Conservation (phyloP, 148 eudicot genomes). For the Beta vulgaris region DNA sequence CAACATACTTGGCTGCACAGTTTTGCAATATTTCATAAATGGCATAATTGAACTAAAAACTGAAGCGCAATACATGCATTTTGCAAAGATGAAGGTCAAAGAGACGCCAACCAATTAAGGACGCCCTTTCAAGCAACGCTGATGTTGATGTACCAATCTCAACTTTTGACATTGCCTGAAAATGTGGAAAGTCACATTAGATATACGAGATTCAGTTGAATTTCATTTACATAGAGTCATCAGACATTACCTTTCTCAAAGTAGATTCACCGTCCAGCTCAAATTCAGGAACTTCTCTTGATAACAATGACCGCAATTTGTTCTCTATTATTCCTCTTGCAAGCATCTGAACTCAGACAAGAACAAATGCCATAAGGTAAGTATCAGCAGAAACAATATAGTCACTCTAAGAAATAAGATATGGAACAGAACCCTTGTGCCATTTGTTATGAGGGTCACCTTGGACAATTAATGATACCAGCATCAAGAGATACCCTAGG, state of each 20-base stretch:
- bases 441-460: not conserved
- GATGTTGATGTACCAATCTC: constrained; percentile 66
- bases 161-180: constrained; percentile 72
- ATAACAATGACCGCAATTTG: constrained; percentile 56
- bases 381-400: not conserved
- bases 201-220: not conserved
- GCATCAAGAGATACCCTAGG: not conserved
- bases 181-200: constrained; percentile 13
- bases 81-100: constrained; percentile 2
- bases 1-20: constrained; percentile 69
- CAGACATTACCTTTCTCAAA: constrained; percentile 51
- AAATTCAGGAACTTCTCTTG: constrained; percentile 52
- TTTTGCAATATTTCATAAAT: constrained; percentile 1
- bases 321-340: constrained; percentile 85
- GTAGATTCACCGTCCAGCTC: constrained; percentile 54
- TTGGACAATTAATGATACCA: not conserved
- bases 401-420: not conserved
- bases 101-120: constrained; percentile 66
- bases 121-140: constrained; percentile 73
- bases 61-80: constrained; percentile 3
- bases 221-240: constrained; percentile 16
- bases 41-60: not conserved
- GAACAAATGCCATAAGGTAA: constrained; percentile 18
- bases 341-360: constrained; percentile 61
- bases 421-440: not conserved